phyloP scores from a whole-genome alignment of 768 basidiomycete genomes.

The Lactarius indigo region DNA sequence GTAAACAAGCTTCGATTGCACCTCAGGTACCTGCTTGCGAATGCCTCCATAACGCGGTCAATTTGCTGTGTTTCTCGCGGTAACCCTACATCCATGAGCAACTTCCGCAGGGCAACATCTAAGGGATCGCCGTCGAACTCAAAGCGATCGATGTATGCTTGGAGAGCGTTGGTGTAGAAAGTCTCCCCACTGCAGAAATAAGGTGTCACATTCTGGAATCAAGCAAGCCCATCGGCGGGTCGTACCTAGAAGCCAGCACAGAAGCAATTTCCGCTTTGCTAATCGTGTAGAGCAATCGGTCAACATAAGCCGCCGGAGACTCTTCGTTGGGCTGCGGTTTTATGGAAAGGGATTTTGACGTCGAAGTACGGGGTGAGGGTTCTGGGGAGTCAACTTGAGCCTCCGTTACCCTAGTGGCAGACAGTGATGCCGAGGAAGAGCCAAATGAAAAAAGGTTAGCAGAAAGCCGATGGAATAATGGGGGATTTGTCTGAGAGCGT shows the following conservation, averaged over 20 bases:
- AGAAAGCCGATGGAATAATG: slow-evolving; percentile 66
- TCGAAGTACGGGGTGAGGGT: slow-evolving; percentile 44
- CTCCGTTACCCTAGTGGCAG: slow-evolving; percentile 24
- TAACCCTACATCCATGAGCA: slow-evolving; percentile 88
- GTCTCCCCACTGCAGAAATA: slow-evolving; percentile 53
- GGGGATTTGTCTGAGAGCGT: slow-evolving; percentile 61
- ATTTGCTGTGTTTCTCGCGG: slow-evolving; percentile 98
- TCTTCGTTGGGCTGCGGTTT: slow-evolving; percentile 57
- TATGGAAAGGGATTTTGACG: slow-evolving; percentile 46
- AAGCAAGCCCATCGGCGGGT: slow-evolving; percentile 1
- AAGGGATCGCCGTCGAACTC: slow-evolving; percentile 77
- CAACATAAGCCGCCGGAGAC: slow-evolving; percentile 65
- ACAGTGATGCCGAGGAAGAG: slow-evolving; percentile 37
- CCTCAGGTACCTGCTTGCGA: slow-evolving; percentile 76
- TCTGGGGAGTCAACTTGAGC: slow-evolving; percentile 29
- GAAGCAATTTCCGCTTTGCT: slow-evolving; percentile 76
- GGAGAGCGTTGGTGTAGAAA: slow-evolving; percentile 67
- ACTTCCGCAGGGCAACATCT: slow-evolving; percentile 84
- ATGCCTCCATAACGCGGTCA: slow-evolving; percentile 94
- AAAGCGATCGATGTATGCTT: slow-evolving; percentile 70
- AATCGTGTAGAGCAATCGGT: slow-evolving; percentile 58
- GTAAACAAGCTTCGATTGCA: slow-evolving; percentile 82
- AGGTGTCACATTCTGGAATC: slow-evolving; percentile 8
- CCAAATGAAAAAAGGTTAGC: slow-evolving; percentile 57
- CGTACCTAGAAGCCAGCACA: slow-evolving; percentile 78